Conservation (phyloP, 768 basidiomycete species). For the Strobilomyces dryophilus region DNA sequence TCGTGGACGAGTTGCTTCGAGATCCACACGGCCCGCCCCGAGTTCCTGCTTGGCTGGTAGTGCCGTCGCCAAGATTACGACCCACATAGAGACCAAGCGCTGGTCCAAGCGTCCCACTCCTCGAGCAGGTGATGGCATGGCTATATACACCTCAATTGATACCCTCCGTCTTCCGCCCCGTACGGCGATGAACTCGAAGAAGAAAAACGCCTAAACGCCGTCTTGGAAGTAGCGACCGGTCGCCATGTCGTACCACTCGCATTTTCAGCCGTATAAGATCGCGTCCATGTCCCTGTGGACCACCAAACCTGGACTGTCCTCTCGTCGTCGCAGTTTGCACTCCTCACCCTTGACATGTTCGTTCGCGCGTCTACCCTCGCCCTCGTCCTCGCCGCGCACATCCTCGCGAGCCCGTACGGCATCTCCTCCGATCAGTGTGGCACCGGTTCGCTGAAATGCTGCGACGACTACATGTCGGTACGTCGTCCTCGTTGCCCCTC, state of each 20-base stretch:
- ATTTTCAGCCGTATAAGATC: conserved; percentile 13
- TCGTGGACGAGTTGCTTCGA: background rate
- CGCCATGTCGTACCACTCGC: conserved; percentile 6
- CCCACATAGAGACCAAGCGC: background rate
- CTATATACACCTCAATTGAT: conserved; percentile 9
- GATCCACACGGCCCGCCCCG: background rate
- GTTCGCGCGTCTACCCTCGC: conserved; percentile 6
- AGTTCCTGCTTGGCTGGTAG: conserved; percentile 7
- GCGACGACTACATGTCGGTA: background rate
- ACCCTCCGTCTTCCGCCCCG: background rate
- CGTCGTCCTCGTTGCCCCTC: background rate
- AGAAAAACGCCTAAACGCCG: conserved; percentile 18
- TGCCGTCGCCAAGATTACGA: conserved; percentile 6
- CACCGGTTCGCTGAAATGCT: conserved; percentile 10
- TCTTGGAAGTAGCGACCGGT: background rate
- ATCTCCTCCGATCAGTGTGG: conserved; percentile 7
- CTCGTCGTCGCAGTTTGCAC: background rate
- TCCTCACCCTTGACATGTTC: conserved; percentile 9
- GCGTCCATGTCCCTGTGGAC: background rate
- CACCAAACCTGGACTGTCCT: background rate
- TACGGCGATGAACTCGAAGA: conserved; percentile 3
- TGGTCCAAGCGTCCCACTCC: background rate
- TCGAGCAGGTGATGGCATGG: conserved; percentile 3
- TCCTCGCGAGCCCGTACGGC: background rate
- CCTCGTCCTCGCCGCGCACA: conserved; percentile 10